A percentile compares a stretch with the other conserved stretches of the same genome.
phyloP scores from a whole-genome alignment of 1,284 basidiomycete genomes.

The Athelia psychrophila region DNA sequence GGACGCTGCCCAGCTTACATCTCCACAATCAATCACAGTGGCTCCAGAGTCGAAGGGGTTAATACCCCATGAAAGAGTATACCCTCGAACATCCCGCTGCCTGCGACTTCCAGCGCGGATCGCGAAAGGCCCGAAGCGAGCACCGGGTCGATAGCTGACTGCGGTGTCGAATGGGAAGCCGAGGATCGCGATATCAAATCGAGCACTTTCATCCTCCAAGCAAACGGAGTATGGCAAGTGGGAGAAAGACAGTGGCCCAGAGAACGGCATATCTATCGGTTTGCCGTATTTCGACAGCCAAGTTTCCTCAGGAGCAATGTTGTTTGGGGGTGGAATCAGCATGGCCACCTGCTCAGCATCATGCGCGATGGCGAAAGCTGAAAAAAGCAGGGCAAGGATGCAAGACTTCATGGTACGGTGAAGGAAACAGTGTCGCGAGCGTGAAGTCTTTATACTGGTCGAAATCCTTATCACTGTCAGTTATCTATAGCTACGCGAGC shows the following conservation, averaged over 20 bases:
- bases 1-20: slow-evolving; percentile 49
- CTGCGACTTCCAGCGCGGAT: slow-evolving; percentile 77
- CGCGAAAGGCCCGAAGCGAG: slow-evolving; percentile 79
- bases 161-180: slow-evolving; percentile 83
- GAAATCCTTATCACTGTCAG: too few species aligned
- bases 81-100: slow-evolving; percentile 52
- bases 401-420: too few species aligned
- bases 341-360: too few species aligned
- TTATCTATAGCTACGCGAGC: too few species aligned
- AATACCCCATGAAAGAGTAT: slow-evolving; percentile 65
- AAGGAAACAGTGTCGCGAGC: too few species aligned
- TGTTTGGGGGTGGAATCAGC: too few species aligned
- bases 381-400: too few species aligned
- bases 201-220: slow-evolving; percentile 50
- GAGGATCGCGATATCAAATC: slow-evolving; percentile 73
- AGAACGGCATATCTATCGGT: slow-evolving; percentile 15
- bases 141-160: slow-evolving; percentile 69
- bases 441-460: too few species aligned
- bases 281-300: slow-evolving; percentile 23
- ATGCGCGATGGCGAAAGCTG: too few species aligned
- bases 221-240: slow-evolving; percentile 71
- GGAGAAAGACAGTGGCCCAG: slow-evolving; percentile 71
- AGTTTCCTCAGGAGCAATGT: slow-evolving; percentile 9
- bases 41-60: slow-evolving; percentile 60
- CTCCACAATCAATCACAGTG: slow-evolving; percentile 78